phyloP scores from a whole-genome alignment of 1,284 basidiomycete species.

The Moesziomyces antarcticus region DNA sequence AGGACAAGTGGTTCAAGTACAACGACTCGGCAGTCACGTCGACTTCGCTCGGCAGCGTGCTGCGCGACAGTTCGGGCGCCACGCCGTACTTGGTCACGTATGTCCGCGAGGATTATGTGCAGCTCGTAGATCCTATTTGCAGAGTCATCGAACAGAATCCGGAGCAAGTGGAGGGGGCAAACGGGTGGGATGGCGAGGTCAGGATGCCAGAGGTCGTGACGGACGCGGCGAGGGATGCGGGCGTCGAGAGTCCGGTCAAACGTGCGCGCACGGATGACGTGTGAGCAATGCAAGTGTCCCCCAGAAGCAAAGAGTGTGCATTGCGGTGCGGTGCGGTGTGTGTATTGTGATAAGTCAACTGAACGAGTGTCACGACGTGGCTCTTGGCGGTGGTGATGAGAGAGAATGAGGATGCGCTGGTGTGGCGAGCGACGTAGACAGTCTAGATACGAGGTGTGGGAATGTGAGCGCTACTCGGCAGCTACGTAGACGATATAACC shows the following conservation, averaged over 20 bases:
- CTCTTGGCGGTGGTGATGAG: too few relatives aligned
- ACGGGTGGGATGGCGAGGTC: neutral
- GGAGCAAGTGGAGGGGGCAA: neutral
- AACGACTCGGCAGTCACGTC: constrained; percentile 57
- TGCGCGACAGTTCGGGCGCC: constrained; percentile 60
- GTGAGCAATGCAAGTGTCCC: neutral
- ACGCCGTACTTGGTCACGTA: constrained; percentile 66
- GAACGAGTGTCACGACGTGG: too few relatives aligned
- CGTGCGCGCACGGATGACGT: constrained; percentile 35
- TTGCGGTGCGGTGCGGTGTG: too few relatives aligned
- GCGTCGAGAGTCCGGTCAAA: constrained; percentile 38
- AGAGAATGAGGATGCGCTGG: too few relatives aligned
- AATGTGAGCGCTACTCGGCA: constrained; percentile 3
- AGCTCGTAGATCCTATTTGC: constrained; percentile 45
- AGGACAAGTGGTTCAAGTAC: constrained; percentile 60
- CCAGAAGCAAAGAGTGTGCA: too few relatives aligned
- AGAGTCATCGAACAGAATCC: constrained; percentile 21
- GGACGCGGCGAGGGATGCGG: constrained; percentile 2
- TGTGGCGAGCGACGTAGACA: too few relatives aligned
- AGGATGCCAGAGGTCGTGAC: constrained; percentile 8
- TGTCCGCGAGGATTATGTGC: constrained; percentile 49
- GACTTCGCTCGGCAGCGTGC: constrained; percentile 46
- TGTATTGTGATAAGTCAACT: too few relatives aligned
- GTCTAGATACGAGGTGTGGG: too few relatives aligned
- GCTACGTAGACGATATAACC: constrained; percentile 40